Base-by-base conservation (phyloP, 257 asterid genomes). In the Schizonepeta tenuifolia region DNA sequence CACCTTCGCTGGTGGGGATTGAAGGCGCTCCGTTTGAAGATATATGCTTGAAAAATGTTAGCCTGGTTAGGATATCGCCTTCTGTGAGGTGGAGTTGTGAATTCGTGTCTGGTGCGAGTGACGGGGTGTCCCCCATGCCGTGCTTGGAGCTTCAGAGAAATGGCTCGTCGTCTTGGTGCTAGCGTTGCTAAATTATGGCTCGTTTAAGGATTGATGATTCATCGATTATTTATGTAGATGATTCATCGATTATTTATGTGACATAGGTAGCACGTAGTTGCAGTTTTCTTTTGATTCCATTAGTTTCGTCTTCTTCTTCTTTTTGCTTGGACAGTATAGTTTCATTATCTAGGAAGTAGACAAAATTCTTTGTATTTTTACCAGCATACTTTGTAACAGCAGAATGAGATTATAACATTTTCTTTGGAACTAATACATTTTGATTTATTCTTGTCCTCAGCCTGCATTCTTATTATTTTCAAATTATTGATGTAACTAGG, bases 1-100 rank as follows among this genome's bases (percentile, higher is more conserved):
- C 90, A 8, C 97, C 97, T 1, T 47, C 76, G 75, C 75, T 94
- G 36, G 83, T 69, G 73, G 97, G 99, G 35, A 81, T 91, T 28
- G 84, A 91, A 73, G 96, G 88, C 67, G 88, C 97, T 1, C 87
- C 88, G 18, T 89, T 88, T 77, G 85, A 82, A 84, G 95, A 79
- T 73, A 87, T 94, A 8, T 85, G 93, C 83, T 44, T 94, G 86
- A 88, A 46, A 78, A 89, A 94, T 79, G 75, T 94, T 46, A 94
- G 87, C 44, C 70, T 94, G 51, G 78, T 77, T 2, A 98, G 96
- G 51, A 66, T 91, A 60, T 55, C 85, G 31, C 74, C 82, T 3
- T 74, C 86, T 12, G 56, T 74, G 61, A 65, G 65, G 53, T 91
- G 99, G 99, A 81, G 62, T 56, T 94, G 98, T 76, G 88, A 85